Evolutionary conservation across 192 early-diverging fungal genomes (phyloP).

Genomic region (Podochytrium sp.): DNA sequence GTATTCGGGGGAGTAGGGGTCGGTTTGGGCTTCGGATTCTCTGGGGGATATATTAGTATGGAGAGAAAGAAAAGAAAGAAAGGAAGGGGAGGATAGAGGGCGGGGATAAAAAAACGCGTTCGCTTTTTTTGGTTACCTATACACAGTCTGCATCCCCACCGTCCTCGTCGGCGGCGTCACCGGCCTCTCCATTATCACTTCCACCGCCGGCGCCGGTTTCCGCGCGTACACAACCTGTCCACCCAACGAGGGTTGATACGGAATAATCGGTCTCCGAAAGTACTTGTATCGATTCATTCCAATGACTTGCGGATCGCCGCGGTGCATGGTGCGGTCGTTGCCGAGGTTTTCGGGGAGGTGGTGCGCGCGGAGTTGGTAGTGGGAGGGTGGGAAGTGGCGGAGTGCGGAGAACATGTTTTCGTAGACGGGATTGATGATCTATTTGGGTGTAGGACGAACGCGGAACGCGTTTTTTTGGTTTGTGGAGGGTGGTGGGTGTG

Average conservation of each 20-base stretch:
- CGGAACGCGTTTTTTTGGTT: slow-evolving; percentile 10
- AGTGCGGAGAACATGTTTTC: slow-evolving; percentile 64
- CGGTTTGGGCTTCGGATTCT: slow-evolving; percentile 63
- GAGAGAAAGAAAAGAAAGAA: not conserved
- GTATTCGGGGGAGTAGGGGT: slow-evolving; percentile 68
- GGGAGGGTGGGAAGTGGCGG: slow-evolving; percentile 46
- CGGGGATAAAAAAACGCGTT: not conserved
- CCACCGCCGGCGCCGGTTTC: slow-evolving; percentile 25
- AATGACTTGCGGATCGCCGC: slow-evolving; percentile 41
- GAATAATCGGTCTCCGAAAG: slow-evolving; percentile 62
- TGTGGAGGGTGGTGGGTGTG: not conserved
- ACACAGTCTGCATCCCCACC: slow-evolving; percentile 55
- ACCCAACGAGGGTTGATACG: slow-evolving; percentile 58
- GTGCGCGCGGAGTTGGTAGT: slow-evolving; percentile 39
- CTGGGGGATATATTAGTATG: slow-evolving; percentile 16
- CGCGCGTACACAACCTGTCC: slow-evolving; percentile 59
- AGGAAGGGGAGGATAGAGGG: not conserved
- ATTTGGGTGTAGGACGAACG: not conserved
- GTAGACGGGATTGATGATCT: slow-evolving; percentile 59
- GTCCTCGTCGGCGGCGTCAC: slow-evolving; percentile 45
- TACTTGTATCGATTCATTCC: slow-evolving; percentile 63
- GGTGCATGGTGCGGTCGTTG: slow-evolving; percentile 43
- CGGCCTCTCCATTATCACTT: slow-evolving; percentile 35
- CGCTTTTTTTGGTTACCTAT: slow-evolving; percentile 38
- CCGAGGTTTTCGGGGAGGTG: slow-evolving; percentile 42